A percentile compares a stretch with the other conserved stretches of the same genome.
These are phyloP conservation scores for Lipomyces lipofer DNA, from an alignment of 805 yeast species.

Conservation along the genomic window DNA sequence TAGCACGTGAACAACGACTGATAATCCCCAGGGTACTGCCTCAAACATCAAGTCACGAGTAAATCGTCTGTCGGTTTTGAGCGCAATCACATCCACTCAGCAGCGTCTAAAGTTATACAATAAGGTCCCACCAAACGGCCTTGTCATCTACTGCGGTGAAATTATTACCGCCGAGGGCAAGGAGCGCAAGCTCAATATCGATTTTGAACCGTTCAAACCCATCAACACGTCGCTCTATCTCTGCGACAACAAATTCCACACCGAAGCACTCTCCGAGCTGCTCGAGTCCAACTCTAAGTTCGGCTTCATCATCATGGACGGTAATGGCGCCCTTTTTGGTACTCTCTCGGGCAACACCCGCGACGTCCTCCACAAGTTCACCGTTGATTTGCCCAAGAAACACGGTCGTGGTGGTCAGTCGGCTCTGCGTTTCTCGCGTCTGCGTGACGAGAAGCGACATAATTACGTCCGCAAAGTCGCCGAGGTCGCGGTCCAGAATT, in stretches of 20 bases:
- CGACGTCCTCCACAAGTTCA: constrained; percentile 92
- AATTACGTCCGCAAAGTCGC: constrained; percentile 98
- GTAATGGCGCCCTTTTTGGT: constrained; percentile 97
- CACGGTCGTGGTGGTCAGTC: constrained; percentile 99
- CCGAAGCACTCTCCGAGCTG: constrained; percentile 92
- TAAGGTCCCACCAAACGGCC: constrained; percentile 89
- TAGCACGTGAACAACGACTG: background rate
- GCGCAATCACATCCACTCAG: constrained; percentile 98
- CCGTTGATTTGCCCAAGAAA: constrained; percentile 97
- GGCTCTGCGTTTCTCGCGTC: constrained; percentile 97
- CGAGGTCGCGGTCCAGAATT: constrained; percentile 96
- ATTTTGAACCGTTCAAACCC: constrained; percentile 98
- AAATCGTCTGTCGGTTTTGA: constrained; percentile 88
- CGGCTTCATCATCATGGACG: constrained; percentile 99
- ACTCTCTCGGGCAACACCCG: constrained; percentile 94
- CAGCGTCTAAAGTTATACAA: constrained; percentile 90
- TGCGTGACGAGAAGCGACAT: constrained; percentile 98
- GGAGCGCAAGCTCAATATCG: constrained; percentile 93
- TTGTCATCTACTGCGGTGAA: constrained; percentile 98
- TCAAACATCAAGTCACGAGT: constrained; percentile 98
- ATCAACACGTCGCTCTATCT: constrained; percentile 93
- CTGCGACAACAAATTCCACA: constrained; percentile 98
- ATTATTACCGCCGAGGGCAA: constrained; percentile 96
- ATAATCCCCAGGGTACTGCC: constrained; percentile 71
- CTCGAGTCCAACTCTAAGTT: constrained; percentile 93